Evolutionary conservation across 129 eudicot genomes (phyloP), one percentile per base, ranked within the genome.

Genomic region (Helianthus annuus): DNA sequence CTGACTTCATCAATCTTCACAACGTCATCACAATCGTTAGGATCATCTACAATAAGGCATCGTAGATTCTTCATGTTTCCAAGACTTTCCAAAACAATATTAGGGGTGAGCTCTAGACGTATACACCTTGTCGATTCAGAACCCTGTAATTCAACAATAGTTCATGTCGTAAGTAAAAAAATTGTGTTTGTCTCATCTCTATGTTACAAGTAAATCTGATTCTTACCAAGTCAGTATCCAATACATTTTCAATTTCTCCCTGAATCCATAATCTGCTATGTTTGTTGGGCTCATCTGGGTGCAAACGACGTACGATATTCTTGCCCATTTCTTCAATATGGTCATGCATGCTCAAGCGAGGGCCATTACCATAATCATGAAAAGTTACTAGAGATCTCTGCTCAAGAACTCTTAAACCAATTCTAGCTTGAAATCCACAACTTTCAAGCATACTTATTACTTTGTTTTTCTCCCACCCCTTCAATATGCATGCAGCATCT

Each of bases 241-340:
- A 63, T 11, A 75, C 73, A 69, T 63, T 16, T 15, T 48, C 19
- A 27, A 80, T 72, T 46, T 80, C 80, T 19, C 62, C 36, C 2
- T 22, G 29, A 51, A 39, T 46, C 76, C 84, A 73, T 14, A 78
- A 42, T 9, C 80, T 19, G 54, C 54, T 74, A 68, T 52, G 69
- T 10, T 22, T 69, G 6, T 19, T 29, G 51, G 64, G 76, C 3
- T 66, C 24, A 16, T 22, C 10, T 3, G 58, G 56, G 27, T 70
- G 65, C 8, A 17, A 6, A 14, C 70, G 49, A 2, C 81, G 81
- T 51, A 70, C 74, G 7, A 80, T 75, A 55, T 69, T 27, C 77
- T 70, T 63, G 27, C 80, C 77, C 74, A 80, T 62, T 48, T 69
- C 80, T 80, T 75, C 79, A 29, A 80, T 54, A 61, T 66, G 69